Conservation (phyloP, 2,329 filamentous ascomycete genomes). For the Paraphoma chrysanthemicola region DNA sequence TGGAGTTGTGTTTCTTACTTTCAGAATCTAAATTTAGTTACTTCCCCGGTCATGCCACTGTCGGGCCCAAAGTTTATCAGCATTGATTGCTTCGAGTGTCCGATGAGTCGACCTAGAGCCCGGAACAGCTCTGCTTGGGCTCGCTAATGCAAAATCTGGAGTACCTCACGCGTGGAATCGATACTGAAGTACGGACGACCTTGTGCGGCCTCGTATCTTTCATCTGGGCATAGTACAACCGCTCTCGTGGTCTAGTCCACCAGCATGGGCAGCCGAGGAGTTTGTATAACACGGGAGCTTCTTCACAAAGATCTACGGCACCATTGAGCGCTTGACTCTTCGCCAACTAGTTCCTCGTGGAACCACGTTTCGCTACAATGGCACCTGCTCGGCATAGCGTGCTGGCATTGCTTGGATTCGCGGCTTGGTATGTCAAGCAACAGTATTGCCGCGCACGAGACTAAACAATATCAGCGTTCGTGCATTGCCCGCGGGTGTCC, state of each 20-base stretch:
- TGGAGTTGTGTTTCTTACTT: conserved; percentile 1
- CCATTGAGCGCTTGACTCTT: conserved; percentile 11
- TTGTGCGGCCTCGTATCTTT: conserved; percentile 38
- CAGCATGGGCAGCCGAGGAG: conserved; percentile 14
- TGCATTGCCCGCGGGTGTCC: conserved; percentile 25
- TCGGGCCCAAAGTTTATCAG: conserved; percentile 22
- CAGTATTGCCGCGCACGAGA: neutral
- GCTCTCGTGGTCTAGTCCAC: conserved; percentile 20
- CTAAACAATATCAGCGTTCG: conserved; percentile 22
- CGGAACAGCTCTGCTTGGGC: conserved; percentile 21
- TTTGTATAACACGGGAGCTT: conserved; percentile 33
- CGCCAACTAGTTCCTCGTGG: conserved; percentile 6
- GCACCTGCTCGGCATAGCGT: conserved; percentile 30
- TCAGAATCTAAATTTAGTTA: conserved; percentile 23
- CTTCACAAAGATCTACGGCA: conserved; percentile 8
- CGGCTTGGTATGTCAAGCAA: conserved; percentile 27
- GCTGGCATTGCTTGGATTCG: conserved; percentile 33
- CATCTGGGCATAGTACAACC: conserved; percentile 38
- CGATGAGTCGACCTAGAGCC: conserved; percentile 33
- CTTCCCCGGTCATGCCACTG: conserved; percentile 30
- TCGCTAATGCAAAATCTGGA: conserved; percentile 23
- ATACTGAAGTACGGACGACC: conserved; percentile 19
- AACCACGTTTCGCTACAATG: conserved; percentile 22
- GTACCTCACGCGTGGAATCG: conserved; percentile 29
- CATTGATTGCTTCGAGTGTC: conserved; percentile 26